Percentiles rank a stretch among this genome's conserved stretches.
phyloP scores from a whole-genome alignment of 371 early-diverging fungal species.

The Rhizopus arrhizus region DNA sequence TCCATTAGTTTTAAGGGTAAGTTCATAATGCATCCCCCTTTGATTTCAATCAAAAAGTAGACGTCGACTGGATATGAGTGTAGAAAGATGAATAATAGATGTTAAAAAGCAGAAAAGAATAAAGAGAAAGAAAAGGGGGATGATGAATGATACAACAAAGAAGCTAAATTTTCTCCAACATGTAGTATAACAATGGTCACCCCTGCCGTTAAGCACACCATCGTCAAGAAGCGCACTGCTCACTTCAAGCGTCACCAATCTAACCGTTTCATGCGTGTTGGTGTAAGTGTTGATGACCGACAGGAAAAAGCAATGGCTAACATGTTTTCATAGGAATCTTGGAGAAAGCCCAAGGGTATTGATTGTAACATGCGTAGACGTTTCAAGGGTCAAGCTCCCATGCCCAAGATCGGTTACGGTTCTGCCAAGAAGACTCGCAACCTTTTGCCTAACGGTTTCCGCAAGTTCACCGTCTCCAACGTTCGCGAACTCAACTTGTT shows the following conservation, averaged over 20 bases:
- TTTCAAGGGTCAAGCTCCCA: conserved; percentile 97
- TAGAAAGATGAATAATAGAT: neutral
- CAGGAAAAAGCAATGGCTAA: neutral
- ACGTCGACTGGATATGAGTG: neutral
- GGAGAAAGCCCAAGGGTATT: conserved; percentile 99
- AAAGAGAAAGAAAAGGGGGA: neutral
- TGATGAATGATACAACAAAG: neutral
- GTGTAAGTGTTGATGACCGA: conserved; percentile 58
- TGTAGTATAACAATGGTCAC: conserved; percentile 77
- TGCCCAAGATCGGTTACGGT: conserved; percentile 99
- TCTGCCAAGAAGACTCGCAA: conserved; percentile 96
- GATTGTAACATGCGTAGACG: conserved; percentile 97
- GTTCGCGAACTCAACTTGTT: conserved; percentile 95
- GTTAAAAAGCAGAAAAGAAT: neutral
- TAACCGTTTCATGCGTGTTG: conserved; percentile 96
- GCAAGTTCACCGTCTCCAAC: conserved; percentile 96
- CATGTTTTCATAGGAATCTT: conserved; percentile 73
- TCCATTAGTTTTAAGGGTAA: conserved; percentile 39
- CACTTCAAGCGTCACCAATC: conserved; percentile 98
- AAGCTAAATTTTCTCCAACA: neutral
- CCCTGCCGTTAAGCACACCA: conserved; percentile 88
- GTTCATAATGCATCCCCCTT: conserved; percentile 2
- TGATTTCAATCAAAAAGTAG: neutral
- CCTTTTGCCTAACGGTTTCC: conserved; percentile 98
- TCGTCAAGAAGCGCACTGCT: conserved; percentile 98